phyloP scores from a whole-genome alignment of 768 basidiomycete genomes.

The Mycena vitilis region DNA sequence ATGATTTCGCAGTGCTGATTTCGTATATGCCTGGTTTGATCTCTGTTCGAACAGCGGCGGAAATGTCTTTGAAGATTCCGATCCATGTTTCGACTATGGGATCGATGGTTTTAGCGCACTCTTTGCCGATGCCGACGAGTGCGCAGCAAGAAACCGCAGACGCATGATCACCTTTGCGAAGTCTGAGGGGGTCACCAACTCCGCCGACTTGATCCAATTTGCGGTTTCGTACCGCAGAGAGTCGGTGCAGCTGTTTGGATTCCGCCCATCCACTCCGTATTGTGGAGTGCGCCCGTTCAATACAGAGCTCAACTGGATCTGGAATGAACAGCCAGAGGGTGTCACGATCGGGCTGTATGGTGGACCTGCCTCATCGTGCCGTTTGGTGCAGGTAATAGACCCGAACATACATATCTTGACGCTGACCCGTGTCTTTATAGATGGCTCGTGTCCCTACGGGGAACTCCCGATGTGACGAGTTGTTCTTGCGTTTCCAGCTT shows the following conservation, averaged over 20 bases:
- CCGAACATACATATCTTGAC: not conserved
- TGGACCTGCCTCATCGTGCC: constrained; percentile 53
- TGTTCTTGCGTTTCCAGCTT: constrained; percentile 50
- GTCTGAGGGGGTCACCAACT: constrained; percentile 53
- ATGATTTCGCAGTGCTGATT: constrained; percentile 34
- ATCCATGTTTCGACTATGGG: constrained; percentile 56
- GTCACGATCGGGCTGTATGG: constrained; percentile 58
- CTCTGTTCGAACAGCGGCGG: constrained; percentile 57
- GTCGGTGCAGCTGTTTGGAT: constrained; percentile 54
- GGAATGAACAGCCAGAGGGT: constrained; percentile 56
- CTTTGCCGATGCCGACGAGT: constrained; percentile 57
- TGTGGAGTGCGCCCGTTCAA: constrained; percentile 56
- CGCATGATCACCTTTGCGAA: constrained; percentile 65
- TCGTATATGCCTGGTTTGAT: constrained; percentile 56
- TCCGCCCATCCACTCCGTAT: constrained; percentile 59
- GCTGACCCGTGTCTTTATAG: constrained; percentile 38
- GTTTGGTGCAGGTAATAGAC: constrained; percentile 54
- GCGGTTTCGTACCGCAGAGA: constrained; percentile 57
- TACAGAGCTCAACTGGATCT: constrained; percentile 53
- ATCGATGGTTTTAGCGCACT: constrained; percentile 56
- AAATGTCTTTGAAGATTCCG: constrained; percentile 47
- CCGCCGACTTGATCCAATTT: constrained; percentile 52
- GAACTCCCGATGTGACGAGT: constrained; percentile 51
- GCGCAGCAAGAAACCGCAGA: constrained; percentile 63
- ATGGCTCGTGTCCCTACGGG: constrained; percentile 60